These are phyloP conservation scores for Penicillium sp. DNA, from an alignment of 2,329 filamentous ascomycete genomes.

Conservation along the genomic window DNA sequence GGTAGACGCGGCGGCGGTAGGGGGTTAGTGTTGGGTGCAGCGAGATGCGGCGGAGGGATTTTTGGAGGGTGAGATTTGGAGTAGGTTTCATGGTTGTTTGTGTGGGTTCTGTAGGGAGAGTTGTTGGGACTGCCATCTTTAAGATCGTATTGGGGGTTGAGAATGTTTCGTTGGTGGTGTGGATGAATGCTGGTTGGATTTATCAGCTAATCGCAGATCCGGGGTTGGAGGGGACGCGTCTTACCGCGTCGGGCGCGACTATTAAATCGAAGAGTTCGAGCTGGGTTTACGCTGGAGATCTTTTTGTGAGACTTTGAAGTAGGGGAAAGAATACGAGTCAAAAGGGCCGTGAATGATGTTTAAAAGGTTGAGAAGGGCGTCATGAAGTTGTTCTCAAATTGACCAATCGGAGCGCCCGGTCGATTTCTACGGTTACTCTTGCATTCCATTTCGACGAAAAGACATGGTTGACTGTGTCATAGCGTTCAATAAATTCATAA, in stretches of 20 bases:
- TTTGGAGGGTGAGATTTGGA: slow-evolving; percentile 15
- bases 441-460: not conserved
- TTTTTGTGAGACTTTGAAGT: not conserved
- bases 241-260: not conserved
- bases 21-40: slow-evolving; percentile 49
- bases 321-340: not conserved
- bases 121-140: not conserved
- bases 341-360: not conserved
- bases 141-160: not conserved
- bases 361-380: not conserved
- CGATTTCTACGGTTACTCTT: not conserved
- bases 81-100: not conserved
- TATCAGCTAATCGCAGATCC: not conserved
- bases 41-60: slow-evolving; percentile 42
- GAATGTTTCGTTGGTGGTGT: not conserved
- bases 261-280: not conserved
- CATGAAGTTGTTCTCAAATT: slow-evolving; percentile 34
- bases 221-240: not conserved
- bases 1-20: slow-evolving; percentile 60
- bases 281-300: not conserved
- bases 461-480: not conserved
- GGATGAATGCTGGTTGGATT: not conserved
- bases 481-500: slow-evolving; percentile 1
- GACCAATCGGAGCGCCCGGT: slow-evolving; percentile 20
- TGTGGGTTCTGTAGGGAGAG: not conserved